Evolutionary conservation across 2,329 filamentous ascomycete genomes (phyloP), one percentile per base, ranked within the genome.

Genomic region (Helotiales sp.): DNA sequence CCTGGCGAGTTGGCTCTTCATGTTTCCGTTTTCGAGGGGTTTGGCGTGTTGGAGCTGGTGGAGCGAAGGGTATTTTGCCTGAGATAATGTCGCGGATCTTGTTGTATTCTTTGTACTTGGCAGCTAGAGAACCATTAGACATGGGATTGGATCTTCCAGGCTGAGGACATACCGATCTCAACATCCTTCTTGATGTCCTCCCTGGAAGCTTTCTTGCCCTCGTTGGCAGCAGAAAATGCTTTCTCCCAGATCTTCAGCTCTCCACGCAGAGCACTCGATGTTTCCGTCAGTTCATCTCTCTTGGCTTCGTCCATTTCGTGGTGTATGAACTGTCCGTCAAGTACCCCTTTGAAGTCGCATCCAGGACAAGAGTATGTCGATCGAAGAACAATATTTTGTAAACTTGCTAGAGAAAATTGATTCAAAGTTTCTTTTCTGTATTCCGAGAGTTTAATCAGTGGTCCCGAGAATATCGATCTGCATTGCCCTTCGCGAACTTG

Each of bases 101-200:
- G 77, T 89, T 89, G 79, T 93, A 94, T 69, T 91, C 85, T 76
- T 91, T 93, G 79, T 95, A 95, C 76, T 93, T 93, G 13, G 68
- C 66, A 59, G 50, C 74, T 77, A 66, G 15, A 28, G 20, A 11
- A 43, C 28, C 6, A 30, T 61, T n/a, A 52, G 55, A 69, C 45
- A 71, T 34, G n/a, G 6, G 24, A 17, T 26, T n/a, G 32, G 17
- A 45, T 11, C 52, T n/a, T 6, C 50, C 4, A n/a, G 28, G 7
- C 47, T 26, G 32, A 26, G 32, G 57, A 45, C 81, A 37, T 85
- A 93, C 91, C 89, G 74, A 94, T 93, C 0, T 85, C 84, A 6
- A 86, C 84, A 73, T 92, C 88, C 61, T 85, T 83, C 79, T 93
- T 93, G 81, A 95, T 93, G 74, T 93, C 91, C n/a, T 88, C 86